These are phyloP conservation scores for Aspergillus egyptiacus DNA, from an alignment of 495 filamentous ascomycete genomes.

Conservation along the genomic window DNA sequence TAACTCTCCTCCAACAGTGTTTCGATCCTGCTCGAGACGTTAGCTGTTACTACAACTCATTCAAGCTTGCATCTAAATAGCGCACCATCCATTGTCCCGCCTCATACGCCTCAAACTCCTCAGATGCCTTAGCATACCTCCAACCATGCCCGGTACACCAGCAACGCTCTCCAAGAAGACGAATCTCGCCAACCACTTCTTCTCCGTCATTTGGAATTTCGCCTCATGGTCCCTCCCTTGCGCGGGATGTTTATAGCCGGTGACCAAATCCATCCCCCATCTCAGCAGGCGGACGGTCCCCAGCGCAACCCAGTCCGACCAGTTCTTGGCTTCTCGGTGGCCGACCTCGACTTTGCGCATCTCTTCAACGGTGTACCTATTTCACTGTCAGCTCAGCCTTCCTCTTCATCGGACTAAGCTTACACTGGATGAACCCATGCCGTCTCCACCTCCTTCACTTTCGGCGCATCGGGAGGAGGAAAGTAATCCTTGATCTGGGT, in stretches of 20 bases:
- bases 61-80: neutral
- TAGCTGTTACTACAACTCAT: neutral
- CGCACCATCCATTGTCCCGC: slow-evolving; percentile 86
- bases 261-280: slow-evolving; percentile 60
- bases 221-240: slow-evolving; percentile 37
- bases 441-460: slow-evolving; percentile 32
- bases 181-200: slow-evolving; percentile 76
- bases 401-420: slow-evolving; percentile 4
- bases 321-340: slow-evolving; percentile 60
- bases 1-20: slow-evolving; percentile 89
- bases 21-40: slow-evolving; percentile 60
- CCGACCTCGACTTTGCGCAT: slow-evolving; percentile 58
- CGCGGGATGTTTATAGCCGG: slow-evolving; percentile 63
- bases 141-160: slow-evolving; percentile 95
- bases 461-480: slow-evolving; percentile 29
- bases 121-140: slow-evolving; percentile 85
- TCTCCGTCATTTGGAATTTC: slow-evolving; percentile 60
- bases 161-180: slow-evolving; percentile 94
- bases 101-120: slow-evolving; percentile 76
- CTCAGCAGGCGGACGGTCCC: slow-evolving; percentile 56
- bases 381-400: slow-evolving; percentile 5
- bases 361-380: slow-evolving; percentile 57
- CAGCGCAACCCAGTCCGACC: slow-evolving; percentile 64
- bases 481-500: slow-evolving; percentile 37
- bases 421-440: slow-evolving; percentile 44